Base-by-base conservation (phyloP, 768 basidiomycete species). In the Dioszegia aurantiaca region DNA sequence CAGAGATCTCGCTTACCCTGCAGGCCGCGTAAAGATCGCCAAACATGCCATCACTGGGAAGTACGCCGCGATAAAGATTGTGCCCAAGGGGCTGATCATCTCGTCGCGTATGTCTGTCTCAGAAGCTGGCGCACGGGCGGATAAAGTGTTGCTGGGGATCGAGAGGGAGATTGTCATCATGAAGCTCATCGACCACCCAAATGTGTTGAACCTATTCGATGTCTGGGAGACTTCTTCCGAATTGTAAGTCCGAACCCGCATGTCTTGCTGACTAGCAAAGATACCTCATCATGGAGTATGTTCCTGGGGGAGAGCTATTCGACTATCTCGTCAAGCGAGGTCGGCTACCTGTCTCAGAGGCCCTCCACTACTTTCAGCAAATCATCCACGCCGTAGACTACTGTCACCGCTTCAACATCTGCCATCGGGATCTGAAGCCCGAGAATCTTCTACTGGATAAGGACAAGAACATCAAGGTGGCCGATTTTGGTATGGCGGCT, bases 401-500 rank as follows among this genome's bases (percentile, higher is more conserved):
- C 74, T 93, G 90, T 60, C 91, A 94, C 77, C 83, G 85, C n/a
- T 89, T 92, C 79, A 90, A 91, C 69, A 88, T 97, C 72, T 88
- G 88, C 24, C 93, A 95, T 72, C 86, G 93, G 36, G 93, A 97
- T 77, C 81, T 97, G 51, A 94, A 98, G 72, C 90, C 89, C 1
- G 93, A 95, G 76, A 98, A 95, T 72, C 80, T 98, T 28, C 81
- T 98, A 51, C 84, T 94, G 47, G 89, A 90, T 79, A 80, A 82
- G 37, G 79, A 89, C 68, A 83, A 82, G 62, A 91, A 90, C 45
- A 86, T 97, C 83, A 98, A 94, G 74, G 86, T 97, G 31, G 91
- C 89, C 1, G 93, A 97, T 78, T 93, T 95, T 73, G 92, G 93
- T n/a, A 92, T 95, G 89, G 91, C 92, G 3, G 88, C 88, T 31